phyloP scores from a whole-genome alignment of 257 asterid species.

The Anisodus tanguticus region DNA sequence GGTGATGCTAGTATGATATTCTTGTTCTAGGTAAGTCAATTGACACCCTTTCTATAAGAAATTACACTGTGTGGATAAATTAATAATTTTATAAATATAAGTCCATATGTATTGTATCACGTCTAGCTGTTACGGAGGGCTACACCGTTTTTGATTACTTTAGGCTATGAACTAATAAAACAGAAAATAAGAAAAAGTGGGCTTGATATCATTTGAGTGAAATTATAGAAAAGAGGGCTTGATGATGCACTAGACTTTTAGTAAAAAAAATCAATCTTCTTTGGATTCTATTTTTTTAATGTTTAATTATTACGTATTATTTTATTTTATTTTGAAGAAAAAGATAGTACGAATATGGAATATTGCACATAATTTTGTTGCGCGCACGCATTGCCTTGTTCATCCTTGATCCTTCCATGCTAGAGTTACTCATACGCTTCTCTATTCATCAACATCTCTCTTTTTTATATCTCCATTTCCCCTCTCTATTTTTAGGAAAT shows the following conservation, averaged over 20 bases:
- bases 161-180: neutral
- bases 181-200: neutral
- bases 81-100: no score
- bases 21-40: no score
- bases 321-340: constrained; percentile 1
- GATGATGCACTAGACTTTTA: constrained; percentile 27
- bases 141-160: neutral
- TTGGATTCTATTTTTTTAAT: constrained; percentile 48
- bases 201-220: constrained; percentile 32
- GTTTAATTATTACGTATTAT: neutral
- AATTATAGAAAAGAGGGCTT: constrained; percentile 19
- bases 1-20: no score
- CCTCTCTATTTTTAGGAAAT: neutral
- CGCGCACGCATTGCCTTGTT: constrained; percentile 51
- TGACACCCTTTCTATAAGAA: no score
- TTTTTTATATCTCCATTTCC: neutral
- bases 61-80: no score
- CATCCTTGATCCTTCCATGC: constrained; percentile 24
- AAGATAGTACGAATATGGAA: constrained; percentile 33
- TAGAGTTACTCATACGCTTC: constrained; percentile 44
- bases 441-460: neutral
- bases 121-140: neutral
- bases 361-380: constrained; percentile 63
- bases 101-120: neutral
- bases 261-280: constrained; percentile 17